A percentile compares a stretch with the other conserved stretches of the same genome.
Evolutionary conservation across 352 stramenopile genomes (phyloP).

Genomic region (Phytophthora megakarya): DNA sequence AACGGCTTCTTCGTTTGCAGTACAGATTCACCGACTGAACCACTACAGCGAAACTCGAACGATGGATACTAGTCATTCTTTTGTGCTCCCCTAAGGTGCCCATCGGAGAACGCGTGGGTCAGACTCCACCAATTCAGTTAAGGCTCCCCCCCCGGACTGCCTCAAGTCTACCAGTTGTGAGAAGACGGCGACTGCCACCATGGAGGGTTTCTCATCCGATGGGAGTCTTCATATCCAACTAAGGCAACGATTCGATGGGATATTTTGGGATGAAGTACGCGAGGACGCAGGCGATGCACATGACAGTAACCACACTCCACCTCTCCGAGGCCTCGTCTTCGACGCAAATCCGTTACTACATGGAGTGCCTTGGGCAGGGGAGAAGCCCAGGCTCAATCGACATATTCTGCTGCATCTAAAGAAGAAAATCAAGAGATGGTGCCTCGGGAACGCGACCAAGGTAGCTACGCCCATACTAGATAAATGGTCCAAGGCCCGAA

Average conservation of each 20-base stretch:
- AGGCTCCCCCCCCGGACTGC: no score
- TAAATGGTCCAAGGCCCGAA: no score
- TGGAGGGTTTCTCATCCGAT: no score
- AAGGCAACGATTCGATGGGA: not conserved
- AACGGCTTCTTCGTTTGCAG: no score
- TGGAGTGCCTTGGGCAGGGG: not conserved
- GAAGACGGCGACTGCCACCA: no score
- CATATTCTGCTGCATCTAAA: not conserved
- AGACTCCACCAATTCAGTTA: not conserved
- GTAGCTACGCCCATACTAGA: not conserved
- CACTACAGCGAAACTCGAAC: not conserved
- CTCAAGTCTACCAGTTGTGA: no score
- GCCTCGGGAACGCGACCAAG: no score
- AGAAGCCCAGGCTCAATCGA: not conserved
- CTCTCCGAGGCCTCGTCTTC: no score
- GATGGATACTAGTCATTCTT: not conserved
- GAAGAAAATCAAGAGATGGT: not conserved
- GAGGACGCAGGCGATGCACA: no score
- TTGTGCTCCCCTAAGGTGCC: not conserved
- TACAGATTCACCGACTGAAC: no score
- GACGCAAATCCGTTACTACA: not conserved
- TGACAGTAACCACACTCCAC: no score
- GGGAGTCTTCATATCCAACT: not conserved
- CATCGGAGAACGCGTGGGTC: not conserved
- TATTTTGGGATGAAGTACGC: not conserved